Evolutionary conservation across 108 stramenopile species (phyloP), one percentile per base, ranked within the genome.

Genomic region (Schizochytrium sp.): DNA sequence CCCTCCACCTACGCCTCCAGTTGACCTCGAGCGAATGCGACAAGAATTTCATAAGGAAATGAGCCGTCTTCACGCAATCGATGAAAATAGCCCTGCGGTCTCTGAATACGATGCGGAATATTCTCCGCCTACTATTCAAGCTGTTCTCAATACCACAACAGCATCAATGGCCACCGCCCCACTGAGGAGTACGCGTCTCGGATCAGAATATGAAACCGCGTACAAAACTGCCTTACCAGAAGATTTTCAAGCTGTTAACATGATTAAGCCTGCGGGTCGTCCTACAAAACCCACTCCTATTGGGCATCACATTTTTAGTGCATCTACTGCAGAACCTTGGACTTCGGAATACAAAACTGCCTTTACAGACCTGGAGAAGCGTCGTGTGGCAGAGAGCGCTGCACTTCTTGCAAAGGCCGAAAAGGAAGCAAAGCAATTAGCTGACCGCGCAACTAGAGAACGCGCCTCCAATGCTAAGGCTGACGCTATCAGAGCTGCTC

Each of bases 31-130:
- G 5, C 47, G 53, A n/a, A 49, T 83, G 50, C 76, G 76, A 17
- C 10, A 5, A 10, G 53, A 46, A 7, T 83, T 83, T 55, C 45
- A 83, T 5, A 53, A 83, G 47, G 76, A 83, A 53, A 83, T 83
- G 76, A 55, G 53, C 76, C 76, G 76, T n/a, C 19, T 83, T 28
- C 53, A 55, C 53, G 40, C 19, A n/a, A 28, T 1, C 28, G 76
- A 83, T 4, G 50, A 83, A 15, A 53, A 12, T 5, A 42, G 8
- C 5, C 76, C 76, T n/a, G 45, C 2, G 50, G 76, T 83, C 50
- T 83, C 76, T 5, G 76, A 83, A 40, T 83, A 83, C 76, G 76
- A 83, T 40, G 76, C 76, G 15, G n/a, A 40, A 0, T 83, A 28
- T 28, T 28, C 28, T 28, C 28, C 28, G 28, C 28, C 55, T 3